phyloP scores from a whole-genome alignment of 345 rosid species.

The Gossypium rotundifolium region DNA sequence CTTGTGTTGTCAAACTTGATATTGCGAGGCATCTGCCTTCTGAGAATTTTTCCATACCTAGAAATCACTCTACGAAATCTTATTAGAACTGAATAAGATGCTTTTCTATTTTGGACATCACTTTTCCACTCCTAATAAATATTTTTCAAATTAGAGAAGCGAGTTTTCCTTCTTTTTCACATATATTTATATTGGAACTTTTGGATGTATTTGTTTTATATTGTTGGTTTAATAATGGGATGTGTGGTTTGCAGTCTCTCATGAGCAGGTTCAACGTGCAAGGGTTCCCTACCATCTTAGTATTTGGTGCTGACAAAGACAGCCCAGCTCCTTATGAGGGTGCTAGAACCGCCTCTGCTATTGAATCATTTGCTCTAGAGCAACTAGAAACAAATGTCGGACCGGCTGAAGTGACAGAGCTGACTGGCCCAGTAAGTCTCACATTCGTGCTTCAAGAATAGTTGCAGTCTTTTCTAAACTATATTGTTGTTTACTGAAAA shows the following conservation, averaged over 20 bases:
- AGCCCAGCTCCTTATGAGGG: constrained; percentile 77
- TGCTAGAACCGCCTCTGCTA: constrained; percentile 82
- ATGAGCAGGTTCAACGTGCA: constrained; percentile 90
- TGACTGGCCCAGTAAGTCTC: constrained; percentile 61
- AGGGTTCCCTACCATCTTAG: constrained; percentile 95
- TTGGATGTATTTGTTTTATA: neutral
- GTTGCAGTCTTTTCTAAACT: constrained; percentile 1
- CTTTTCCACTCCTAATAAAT: neutral
- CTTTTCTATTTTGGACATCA: neutral
- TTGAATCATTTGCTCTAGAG: constrained; percentile 81
- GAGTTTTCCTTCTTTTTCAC: neutral
- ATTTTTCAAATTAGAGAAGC: neutral
- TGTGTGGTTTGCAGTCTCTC: constrained; percentile 54
- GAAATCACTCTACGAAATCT: neutral
- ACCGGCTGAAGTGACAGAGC: constrained; percentile 83
- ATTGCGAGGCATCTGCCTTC: neutral
- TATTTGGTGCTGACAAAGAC: constrained; percentile 88
- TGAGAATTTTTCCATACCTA: neutral
- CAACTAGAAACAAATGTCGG: constrained; percentile 80
- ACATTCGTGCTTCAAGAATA: constrained; percentile 5
- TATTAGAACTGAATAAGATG: neutral
- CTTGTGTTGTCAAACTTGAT: no score
- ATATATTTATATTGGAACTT: neutral
- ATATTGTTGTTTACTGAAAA: neutral
- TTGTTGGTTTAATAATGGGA: constrained; percentile 20